Evolutionary conservation across 2,329 filamentous ascomycete species (phyloP).

Genomic region (Microdochium trichocladiopsis): DNA sequence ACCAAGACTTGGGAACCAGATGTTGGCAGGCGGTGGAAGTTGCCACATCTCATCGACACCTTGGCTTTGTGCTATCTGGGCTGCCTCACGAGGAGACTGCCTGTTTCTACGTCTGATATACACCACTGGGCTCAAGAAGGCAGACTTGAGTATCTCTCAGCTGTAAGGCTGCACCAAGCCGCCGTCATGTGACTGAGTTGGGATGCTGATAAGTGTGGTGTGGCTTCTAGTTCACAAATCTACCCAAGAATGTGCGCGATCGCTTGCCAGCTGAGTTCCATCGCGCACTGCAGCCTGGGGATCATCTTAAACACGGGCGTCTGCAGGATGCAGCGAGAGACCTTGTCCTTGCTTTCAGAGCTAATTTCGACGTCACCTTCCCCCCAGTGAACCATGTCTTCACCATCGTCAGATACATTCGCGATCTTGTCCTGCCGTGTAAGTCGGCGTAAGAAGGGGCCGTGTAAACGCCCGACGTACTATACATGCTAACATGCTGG

Average conservation of each 20-base stretch:
- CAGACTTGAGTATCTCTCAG: constrained; percentile 65
- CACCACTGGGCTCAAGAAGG: constrained; percentile 59
- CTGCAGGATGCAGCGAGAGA: constrained; percentile 60
- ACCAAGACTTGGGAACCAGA: constrained; percentile 33
- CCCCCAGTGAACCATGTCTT: constrained; percentile 66
- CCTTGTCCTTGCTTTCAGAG: constrained; percentile 54
- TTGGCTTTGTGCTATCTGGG: constrained; percentile 76
- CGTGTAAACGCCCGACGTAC: neutral
- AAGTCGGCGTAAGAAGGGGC: constrained; percentile 17
- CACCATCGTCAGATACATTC: constrained; percentile 62
- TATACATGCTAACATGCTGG: constrained; percentile 16
- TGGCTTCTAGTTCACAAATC: constrained; percentile 2
- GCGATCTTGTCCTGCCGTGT: constrained; percentile 69
- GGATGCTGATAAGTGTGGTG: constrained; percentile 14
- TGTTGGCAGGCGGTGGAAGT: constrained; percentile 38
- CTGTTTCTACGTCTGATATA: constrained; percentile 69
- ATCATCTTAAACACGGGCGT: constrained; percentile 40
- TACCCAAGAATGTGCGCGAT: constrained; percentile 59
- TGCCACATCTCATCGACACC: constrained; percentile 67
- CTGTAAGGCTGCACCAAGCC: too few species aligned
- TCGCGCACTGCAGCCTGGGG: constrained; percentile 46
- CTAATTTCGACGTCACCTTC: constrained; percentile 63
- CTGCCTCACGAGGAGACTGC: constrained; percentile 66
- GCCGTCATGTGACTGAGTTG: too few species aligned
- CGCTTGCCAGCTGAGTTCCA: constrained; percentile 58